Percentiles rank a stretch among this genome's conserved stretches.
These are phyloP conservation scores for Aeschynomene evenia DNA, from an alignment of 306 rosid genomes.

Conservation along the genomic window DNA sequence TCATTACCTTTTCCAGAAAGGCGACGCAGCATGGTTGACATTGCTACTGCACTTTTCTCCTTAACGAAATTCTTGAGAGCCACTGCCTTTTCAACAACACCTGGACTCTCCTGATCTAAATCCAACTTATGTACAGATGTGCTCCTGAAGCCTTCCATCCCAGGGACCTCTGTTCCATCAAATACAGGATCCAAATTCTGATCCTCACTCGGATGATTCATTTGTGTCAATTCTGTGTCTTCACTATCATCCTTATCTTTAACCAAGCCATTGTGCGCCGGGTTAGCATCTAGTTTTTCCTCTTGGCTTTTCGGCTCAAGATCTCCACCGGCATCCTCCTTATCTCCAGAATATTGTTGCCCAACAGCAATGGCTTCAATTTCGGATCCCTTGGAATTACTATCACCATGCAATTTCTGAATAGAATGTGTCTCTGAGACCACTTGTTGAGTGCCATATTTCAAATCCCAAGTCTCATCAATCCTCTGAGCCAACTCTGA, in stretches of 20 bases:
- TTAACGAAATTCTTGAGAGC: conserved; percentile 74
- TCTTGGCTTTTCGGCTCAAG: conserved; percentile 37
- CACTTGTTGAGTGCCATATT: conserved; percentile 30
- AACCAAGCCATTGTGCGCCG: conserved; percentile 19
- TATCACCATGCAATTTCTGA: not conserved
- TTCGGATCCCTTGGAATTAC: conserved; percentile 27
- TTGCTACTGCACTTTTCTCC: conserved; percentile 66
- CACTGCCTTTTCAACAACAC: conserved; percentile 77
- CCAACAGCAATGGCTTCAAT: conserved; percentile 15
- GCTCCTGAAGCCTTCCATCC: conserved; percentile 60
- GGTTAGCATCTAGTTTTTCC: conserved; percentile 12
- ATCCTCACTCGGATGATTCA: conserved; percentile 50
- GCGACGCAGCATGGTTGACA: conserved; percentile 68
- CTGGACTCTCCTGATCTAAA: conserved; percentile 50
- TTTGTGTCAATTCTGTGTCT: conserved; percentile 30
- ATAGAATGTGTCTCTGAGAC: conserved; percentile 11
- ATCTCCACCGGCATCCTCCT: conserved; percentile 29
- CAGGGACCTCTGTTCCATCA: conserved; percentile 79
- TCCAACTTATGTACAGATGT: conserved; percentile 47
- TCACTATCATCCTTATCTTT: conserved; percentile 23
- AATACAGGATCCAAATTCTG: conserved; percentile 68
- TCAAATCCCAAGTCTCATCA: conserved; percentile 22
- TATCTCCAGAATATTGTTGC: conserved; percentile 29
- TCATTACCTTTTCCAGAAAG: conserved; percentile 70
- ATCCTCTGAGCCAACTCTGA: conserved; percentile 19